phyloP scores from a whole-genome alignment of 371 early-diverging fungal species.

The Capillidium rhysosporum region DNA sequence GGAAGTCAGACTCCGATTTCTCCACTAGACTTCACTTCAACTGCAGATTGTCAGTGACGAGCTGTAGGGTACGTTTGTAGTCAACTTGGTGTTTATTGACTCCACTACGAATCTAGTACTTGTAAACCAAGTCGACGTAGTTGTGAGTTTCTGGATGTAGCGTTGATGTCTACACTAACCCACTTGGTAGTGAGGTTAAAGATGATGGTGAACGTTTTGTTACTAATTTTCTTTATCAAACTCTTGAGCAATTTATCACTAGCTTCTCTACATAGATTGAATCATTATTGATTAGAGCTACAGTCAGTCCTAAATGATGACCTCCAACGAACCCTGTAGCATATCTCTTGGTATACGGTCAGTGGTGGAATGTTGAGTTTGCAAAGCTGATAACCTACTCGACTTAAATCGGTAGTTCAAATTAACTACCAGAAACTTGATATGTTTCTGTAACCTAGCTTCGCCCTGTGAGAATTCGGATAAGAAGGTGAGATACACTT shows the following conservation, averaged over 20 bases:
- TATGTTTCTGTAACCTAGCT: slow-evolving; percentile 49
- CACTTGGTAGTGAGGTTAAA: no score
- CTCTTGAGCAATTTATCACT: background rate
- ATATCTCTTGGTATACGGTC: slow-evolving; percentile 53
- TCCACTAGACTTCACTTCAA: slow-evolving; percentile 13
- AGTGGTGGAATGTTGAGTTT: slow-evolving; percentile 54
- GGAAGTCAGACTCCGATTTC: slow-evolving; percentile 5
- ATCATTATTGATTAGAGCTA: slow-evolving; percentile 74
- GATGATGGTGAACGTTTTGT: no score
- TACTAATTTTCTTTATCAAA: background rate
- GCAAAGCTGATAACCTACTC: slow-evolving; percentile 78
- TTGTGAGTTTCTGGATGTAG: slow-evolving; percentile 4
- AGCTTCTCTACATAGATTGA: no score
- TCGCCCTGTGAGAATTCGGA: slow-evolving; percentile 84
- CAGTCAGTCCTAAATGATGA: slow-evolving; percentile 59
- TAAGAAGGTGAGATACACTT: slow-evolving; percentile 66
- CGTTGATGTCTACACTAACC: background rate
- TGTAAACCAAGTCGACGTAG: slow-evolving; percentile 61
- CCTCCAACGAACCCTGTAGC: slow-evolving; percentile 49
- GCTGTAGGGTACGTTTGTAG: no score
- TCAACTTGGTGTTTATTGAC: background rate
- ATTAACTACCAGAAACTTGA: slow-evolving; percentile 73
- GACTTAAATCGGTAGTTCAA: slow-evolving; percentile 72
- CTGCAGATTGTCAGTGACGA: slow-evolving; percentile 22
- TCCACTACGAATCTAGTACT: slow-evolving; percentile 26